These are phyloP conservation scores for Striga asiatica DNA, from an alignment of 257 asterid species.

Conservation along the genomic window DNA sequence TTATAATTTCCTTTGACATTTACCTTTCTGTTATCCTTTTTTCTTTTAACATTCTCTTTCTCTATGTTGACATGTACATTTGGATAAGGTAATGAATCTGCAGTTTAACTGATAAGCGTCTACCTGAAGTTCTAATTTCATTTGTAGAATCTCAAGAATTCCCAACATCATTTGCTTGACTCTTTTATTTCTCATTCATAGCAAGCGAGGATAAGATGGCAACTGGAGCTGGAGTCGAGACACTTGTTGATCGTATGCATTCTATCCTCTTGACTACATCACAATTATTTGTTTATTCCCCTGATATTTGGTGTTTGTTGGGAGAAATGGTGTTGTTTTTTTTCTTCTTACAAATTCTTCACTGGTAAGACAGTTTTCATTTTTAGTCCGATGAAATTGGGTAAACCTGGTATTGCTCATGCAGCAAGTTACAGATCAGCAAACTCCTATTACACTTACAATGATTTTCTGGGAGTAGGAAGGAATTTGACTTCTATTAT, in stretches of 20 bases:
- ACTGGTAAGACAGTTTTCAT: not conserved
- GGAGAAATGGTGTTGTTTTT: not conserved
- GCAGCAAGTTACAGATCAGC: no score
- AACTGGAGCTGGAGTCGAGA: not conserved
- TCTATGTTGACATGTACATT: not conserved
- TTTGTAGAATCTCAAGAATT: not conserved
- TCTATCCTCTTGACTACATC: not conserved
- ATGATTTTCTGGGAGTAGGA: no score
- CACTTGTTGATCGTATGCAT: not conserved
- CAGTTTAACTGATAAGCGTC: not conserved
- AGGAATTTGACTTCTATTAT: not conserved
- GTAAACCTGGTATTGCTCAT: no score
- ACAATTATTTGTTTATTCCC: not conserved
- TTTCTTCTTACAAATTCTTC: not conserved
- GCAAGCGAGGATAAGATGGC: not conserved
- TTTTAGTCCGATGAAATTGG: no score
- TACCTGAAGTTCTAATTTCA: not conserved
- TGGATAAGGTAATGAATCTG: not conserved
- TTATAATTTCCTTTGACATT: not conserved
- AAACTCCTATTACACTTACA: not conserved
- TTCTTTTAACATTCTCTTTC: not conserved
- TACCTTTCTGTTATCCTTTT: no score
- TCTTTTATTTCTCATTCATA: not conserved
- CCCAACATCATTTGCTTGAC: not conserved
- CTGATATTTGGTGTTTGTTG: not conserved